Percentiles rank a stretch among this genome's conserved stretches.
phyloP scores from a whole-genome alignment of 345 rosid species.

The Sisymbrium irio region DNA sequence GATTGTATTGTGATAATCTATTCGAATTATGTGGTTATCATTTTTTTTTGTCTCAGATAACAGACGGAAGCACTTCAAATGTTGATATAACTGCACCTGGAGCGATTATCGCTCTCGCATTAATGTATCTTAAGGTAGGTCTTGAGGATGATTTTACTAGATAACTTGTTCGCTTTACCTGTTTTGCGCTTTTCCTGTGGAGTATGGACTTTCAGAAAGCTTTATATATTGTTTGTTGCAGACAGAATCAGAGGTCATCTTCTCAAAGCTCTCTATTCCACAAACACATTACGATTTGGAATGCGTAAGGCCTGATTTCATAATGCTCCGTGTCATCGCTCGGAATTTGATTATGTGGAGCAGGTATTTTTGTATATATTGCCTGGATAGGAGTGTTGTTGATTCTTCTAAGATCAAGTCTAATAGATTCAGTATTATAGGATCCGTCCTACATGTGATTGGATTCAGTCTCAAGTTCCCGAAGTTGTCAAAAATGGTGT shows the following conservation, averaged over 20 bases:
- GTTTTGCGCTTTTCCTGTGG: slow-evolving; percentile 1
- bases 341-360: slow-evolving; percentile 94
- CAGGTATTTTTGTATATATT: slow-evolving; percentile 49
- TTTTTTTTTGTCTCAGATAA: slow-evolving; percentile 50
- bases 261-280: slow-evolving; percentile 81
- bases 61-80: slow-evolving; percentile 73
- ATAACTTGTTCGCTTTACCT: background rate
- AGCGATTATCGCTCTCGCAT: slow-evolving; percentile 80
- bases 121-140: slow-evolving; percentile 87
- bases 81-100: slow-evolving; percentile 99
- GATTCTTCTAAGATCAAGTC: slow-evolving; percentile 24
- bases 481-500: slow-evolving; percentile 67
- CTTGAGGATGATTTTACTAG: slow-evolving; percentile 17
- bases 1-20: slow-evolving; percentile 2
- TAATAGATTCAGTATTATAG: slow-evolving; percentile 40
- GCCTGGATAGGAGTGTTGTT: slow-evolving; percentile 14
- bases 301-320: slow-evolving; percentile 94
- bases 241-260: slow-evolving; percentile 81
- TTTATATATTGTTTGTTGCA: slow-evolving; percentile 39
- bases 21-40: background rate
- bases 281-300: slow-evolving; percentile 75
- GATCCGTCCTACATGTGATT: slow-evolving; percentile 74
- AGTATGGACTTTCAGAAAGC: slow-evolving; percentile 15
- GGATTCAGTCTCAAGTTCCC: slow-evolving; percentile 92
- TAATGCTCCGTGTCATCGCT: slow-evolving; percentile 98